Evolutionary conservation across 192 early-diverging fungal species (phyloP).

Genomic region (Entomortierella parvispora): DNA sequence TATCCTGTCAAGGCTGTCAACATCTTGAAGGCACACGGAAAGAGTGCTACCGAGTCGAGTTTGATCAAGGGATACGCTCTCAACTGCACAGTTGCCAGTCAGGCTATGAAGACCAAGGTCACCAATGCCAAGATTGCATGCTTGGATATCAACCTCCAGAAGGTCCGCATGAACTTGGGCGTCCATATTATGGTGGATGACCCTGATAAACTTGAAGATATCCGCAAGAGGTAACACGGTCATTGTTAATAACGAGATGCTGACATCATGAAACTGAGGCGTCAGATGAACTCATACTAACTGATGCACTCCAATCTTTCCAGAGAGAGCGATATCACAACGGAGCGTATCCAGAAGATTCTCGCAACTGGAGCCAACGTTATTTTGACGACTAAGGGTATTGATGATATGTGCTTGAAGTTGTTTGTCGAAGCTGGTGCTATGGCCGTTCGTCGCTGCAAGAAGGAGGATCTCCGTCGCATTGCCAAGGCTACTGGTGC

Average conservation of each 20-base stretch:
- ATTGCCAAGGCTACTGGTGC: constrained; percentile 98
- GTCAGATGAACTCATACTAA: too few species aligned
- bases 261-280: too few species aligned
- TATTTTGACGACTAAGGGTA: constrained; percentile 97
- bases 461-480: constrained; percentile 96
- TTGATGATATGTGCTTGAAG: constrained; percentile 98
- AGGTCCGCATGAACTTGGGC: constrained; percentile 97
- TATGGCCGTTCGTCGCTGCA: constrained; percentile 94
- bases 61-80: constrained; percentile 95
- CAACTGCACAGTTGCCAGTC: constrained; percentile 96
- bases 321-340: constrained; percentile 95
- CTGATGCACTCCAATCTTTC: neutral
- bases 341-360: constrained; percentile 95
- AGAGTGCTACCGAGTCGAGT: constrained; percentile 85
- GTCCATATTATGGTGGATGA: constrained; percentile 99
- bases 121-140: constrained; percentile 94
- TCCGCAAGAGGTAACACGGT: constrained; percentile 84
- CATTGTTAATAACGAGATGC: neutral
- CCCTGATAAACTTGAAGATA: constrained; percentile 96
- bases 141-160: constrained; percentile 98
- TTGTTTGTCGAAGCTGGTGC: constrained; percentile 98
- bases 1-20: constrained; percentile 99
- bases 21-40: constrained; percentile 96
- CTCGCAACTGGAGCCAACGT: constrained; percentile 96
- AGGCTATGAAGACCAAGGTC: constrained; percentile 93